Evolutionary conservation across 805 yeast genomes (phyloP).

Genomic region (Grigorovia yakushimaensis): DNA sequence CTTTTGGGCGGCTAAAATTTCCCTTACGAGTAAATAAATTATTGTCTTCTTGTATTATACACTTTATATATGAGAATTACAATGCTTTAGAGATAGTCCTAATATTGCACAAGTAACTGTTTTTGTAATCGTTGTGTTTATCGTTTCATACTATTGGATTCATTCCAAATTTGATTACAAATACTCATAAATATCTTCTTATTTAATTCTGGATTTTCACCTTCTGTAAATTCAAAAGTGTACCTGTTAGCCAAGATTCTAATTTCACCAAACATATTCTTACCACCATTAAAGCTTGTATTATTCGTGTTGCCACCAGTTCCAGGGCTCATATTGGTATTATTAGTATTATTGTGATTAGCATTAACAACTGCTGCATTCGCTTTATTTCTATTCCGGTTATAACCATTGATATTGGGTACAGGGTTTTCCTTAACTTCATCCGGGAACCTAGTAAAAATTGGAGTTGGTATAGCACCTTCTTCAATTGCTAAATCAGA

Average conservation of each 20-base stretch:
- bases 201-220: slow-evolving; percentile 12
- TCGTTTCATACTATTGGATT: slow-evolving; percentile 8
- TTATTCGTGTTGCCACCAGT: too few species aligned
- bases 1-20: neutral
- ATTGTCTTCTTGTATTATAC: too few species aligned
- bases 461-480: slow-evolving; percentile 14
- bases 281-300: neutral
- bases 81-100: neutral
- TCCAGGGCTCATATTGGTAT: too few species aligned
- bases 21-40: neutral
- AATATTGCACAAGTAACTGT: neutral
- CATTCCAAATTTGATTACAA: slow-evolving; percentile 29
- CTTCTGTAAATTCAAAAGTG: slow-evolving; percentile 19
- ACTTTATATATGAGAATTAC: too few species aligned
- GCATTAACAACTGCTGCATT: neutral
- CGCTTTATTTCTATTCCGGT: neutral
- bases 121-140: neutral
- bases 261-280: slow-evolving; percentile 19
- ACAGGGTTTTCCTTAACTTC: neutral
- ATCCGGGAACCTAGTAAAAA: slow-evolving; percentile 6
- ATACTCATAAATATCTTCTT: slow-evolving; percentile 27
- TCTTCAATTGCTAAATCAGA: slow-evolving; percentile 23
- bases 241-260: slow-evolving; percentile 18
- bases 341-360: neutral
- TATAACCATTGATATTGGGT: neutral